Conservation (phyloP, 139 green algal genomes). For the Astrephomene gubernaculifera region DNA sequence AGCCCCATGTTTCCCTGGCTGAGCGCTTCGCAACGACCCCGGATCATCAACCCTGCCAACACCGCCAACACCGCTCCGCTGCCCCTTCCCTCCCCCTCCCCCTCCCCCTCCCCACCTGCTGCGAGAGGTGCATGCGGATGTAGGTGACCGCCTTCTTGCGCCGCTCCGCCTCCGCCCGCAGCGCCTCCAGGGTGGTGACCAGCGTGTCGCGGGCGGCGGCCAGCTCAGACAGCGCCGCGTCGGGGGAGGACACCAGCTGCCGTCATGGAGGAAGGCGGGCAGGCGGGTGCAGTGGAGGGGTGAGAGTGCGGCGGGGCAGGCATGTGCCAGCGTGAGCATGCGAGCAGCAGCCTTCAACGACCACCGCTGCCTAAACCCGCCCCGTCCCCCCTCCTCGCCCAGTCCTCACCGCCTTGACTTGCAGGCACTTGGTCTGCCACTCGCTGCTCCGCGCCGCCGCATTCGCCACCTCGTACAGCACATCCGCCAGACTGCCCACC, state of each 20-base stretch:
- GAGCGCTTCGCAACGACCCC: no score
- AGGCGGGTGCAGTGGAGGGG: background rate
- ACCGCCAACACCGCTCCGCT: no score
- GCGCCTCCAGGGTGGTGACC: background rate
- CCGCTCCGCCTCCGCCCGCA: constrained; percentile 42
- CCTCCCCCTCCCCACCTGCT: constrained; percentile 6
- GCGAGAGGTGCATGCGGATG: constrained; percentile 30
- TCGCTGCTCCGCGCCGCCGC: constrained; percentile 36
- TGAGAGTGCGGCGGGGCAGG: background rate
- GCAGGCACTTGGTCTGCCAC: constrained; percentile 25
- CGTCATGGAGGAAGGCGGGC: constrained; percentile 32
- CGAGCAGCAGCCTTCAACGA: background rate
- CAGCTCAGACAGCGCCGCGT: constrained; percentile 35
- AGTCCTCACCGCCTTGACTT: constrained; percentile 27
- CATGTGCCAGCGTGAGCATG: no score
- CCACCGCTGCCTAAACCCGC: no score
- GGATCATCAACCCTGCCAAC: no score
- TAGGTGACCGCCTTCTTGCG: constrained; percentile 48
- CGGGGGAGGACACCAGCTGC: constrained; percentile 40
- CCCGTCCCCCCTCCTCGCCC: background rate
- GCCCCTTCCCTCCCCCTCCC: background rate
- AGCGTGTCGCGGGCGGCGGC: constrained; percentile 19
- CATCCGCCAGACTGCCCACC: constrained; percentile 29
- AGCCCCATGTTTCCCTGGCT: no score
- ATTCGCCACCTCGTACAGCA: constrained; percentile 43